Percentiles rank a stretch among this genome's conserved stretches.
Evolutionary conservation across 305 asterid species (phyloP).

Genomic region (Vinca major): DNA sequence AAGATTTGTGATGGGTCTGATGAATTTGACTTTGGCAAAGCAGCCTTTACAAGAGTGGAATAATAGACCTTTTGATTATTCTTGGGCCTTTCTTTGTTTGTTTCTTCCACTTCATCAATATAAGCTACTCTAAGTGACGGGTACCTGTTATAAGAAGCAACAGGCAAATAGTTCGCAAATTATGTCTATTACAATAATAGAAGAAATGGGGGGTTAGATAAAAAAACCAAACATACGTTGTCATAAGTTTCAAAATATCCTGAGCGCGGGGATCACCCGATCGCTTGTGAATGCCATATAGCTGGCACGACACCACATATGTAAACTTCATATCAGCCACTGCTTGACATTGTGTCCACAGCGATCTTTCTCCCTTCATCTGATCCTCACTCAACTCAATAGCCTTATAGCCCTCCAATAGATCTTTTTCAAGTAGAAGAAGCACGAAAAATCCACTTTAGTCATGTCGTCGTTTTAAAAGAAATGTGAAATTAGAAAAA

Average conservation of each 20-base stretch:
- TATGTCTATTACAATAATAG: not conserved
- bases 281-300: constrained; percentile 88
- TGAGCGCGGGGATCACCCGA: constrained; percentile 89
- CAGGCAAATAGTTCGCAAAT: not conserved
- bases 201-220: not conserved
- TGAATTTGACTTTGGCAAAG: constrained; percentile 75
- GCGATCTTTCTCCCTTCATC: constrained; percentile 87
- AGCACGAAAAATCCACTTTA: not conserved
- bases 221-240: constrained; percentile 43
- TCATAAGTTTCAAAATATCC: constrained; percentile 86
- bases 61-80: constrained; percentile 83
- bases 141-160: constrained; percentile 39
- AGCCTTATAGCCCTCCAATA: constrained; percentile 96
- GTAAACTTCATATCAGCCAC: constrained; percentile 99
- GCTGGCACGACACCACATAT: constrained; percentile 90
- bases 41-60: constrained; percentile 93
- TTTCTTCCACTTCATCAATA: constrained; percentile 97
- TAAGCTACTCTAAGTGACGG: constrained; percentile 98
- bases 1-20: constrained; percentile 86
- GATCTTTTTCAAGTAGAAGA: constrained; percentile 35
- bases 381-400: constrained; percentile 91
- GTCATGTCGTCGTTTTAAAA: not conserved
- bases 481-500: too few species aligned
- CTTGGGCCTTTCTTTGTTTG: constrained; percentile 69
- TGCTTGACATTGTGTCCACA: constrained; percentile 96